Evolutionary conservation across 768 basidiomycete species (phyloP).

Genomic region (Russula sp.): DNA sequence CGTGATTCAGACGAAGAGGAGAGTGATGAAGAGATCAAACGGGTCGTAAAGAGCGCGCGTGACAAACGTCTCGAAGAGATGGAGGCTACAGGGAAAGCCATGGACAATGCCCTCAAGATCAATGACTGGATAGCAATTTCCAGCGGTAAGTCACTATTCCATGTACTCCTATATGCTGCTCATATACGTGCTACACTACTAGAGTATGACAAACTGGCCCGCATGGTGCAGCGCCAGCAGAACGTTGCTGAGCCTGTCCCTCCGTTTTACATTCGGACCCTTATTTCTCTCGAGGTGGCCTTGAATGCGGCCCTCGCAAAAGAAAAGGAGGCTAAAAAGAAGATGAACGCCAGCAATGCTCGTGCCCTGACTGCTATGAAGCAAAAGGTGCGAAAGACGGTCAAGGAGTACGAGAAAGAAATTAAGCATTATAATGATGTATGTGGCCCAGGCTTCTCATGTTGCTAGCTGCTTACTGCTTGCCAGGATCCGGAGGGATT

Average conservation of each 20-base stretch:
- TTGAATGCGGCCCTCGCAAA: slow-evolving; percentile 70
- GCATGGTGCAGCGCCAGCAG: slow-evolving; percentile 85
- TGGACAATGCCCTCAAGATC: slow-evolving; percentile 93
- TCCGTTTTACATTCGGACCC: slow-evolving; percentile 76
- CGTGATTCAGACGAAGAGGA: slow-evolving; percentile 51
- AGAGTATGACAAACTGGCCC: slow-evolving; percentile 96
- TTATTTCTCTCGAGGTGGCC: slow-evolving; percentile 70
- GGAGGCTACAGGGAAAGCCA: slow-evolving; percentile 84
- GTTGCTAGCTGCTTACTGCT: background rate
- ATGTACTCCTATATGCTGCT: background rate
- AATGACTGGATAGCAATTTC: slow-evolving; percentile 96
- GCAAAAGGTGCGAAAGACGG: slow-evolving; percentile 90
- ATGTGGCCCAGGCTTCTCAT: slow-evolving; percentile 31
- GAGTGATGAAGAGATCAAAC: slow-evolving; percentile 67
- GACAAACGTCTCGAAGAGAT: slow-evolving; percentile 94
- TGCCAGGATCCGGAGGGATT: slow-evolving; percentile 84
- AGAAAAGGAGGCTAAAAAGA: slow-evolving; percentile 93
- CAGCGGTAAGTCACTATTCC: slow-evolving; percentile 55
- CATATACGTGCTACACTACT: slow-evolving; percentile 36
- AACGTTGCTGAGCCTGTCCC: slow-evolving; percentile 85
- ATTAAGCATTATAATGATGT: slow-evolving; percentile 79
- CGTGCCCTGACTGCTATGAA: slow-evolving; percentile 97
- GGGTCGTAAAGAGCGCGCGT: slow-evolving; percentile 79
- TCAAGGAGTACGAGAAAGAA: slow-evolving; percentile 84
- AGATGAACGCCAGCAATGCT: slow-evolving; percentile 92